Base-by-base conservation (phyloP, 176 grass and related monocot species). In the Ensete ventricosum region DNA sequence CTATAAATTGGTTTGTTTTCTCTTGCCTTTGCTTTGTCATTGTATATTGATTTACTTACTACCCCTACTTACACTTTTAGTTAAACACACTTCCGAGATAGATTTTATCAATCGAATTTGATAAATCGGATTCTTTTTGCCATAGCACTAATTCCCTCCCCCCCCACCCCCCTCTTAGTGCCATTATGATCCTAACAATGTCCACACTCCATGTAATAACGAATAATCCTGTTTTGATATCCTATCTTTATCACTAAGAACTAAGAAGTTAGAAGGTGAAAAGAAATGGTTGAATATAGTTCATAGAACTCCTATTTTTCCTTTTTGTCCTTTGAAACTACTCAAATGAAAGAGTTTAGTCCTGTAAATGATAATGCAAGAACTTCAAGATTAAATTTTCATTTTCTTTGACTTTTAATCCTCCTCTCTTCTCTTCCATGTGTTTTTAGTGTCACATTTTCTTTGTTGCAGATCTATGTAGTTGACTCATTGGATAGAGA, bases 401-500 rank as follows among this genome's bases (percentile, higher is more conserved):
- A 22, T 63, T 63, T 63, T 21, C 17, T 63, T 63, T 23, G 60
- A 22, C 17, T 22, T 22, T 63, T 23, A 63, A 23, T 25, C 5
- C 11, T 22, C 9, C 1, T 63, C 9, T 20, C 60, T 63, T 63
- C 7, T 25, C 11, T 63, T 63, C 60, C 34, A 43, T 63, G 19
- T 22, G 9, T 63, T 9, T 19, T 63, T 85, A 21, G 24, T 73
- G 63, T 23, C 75, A 48, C 19, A 81, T 60, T 48, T 25, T 85
- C 80, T 43, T 43, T 43, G 34, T 43, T 43, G 73, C 85, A 92
- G 93, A 92, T 96, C 26, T 96, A 96, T 79, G 93, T 92, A 17
- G 87, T 96, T 48, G 93, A 96, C 83, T 96, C 93, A 17, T 83
- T 96, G 85, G 93, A 96, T 70, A 92, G 93, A 88, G 93, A 96